A percentile compares a stretch with the other conserved stretches of the same genome.
These are phyloP conservation scores for Paecilomyces formosus DNA, from an alignment of 2,329 filamentous ascomycete species.

Conservation along the genomic window DNA sequence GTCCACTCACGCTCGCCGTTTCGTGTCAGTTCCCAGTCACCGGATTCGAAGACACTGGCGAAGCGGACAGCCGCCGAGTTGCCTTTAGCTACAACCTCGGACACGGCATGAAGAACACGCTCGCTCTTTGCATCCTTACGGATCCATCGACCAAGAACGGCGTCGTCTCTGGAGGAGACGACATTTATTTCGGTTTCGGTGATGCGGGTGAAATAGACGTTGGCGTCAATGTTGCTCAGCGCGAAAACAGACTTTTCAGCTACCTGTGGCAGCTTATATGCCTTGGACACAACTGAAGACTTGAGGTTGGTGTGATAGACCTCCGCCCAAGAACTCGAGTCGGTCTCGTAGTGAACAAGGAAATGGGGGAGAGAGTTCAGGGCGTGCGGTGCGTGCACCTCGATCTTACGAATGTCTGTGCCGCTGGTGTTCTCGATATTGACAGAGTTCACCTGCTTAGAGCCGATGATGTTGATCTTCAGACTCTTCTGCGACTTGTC, in stretches of 20 bases:
- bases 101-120: slow-evolving; percentile 59
- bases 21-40: slow-evolving; percentile 75
- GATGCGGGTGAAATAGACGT: slow-evolving; percentile 82
- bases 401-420: slow-evolving; percentile 47
- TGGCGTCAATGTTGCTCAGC: slow-evolving; percentile 66
- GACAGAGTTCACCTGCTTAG: slow-evolving; percentile 32
- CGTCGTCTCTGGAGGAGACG: slow-evolving; percentile 68
- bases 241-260: slow-evolving; percentile 68
- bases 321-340: slow-evolving; percentile 67
- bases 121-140: slow-evolving; percentile 42
- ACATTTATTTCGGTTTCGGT: slow-evolving; percentile 67
- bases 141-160: slow-evolving; percentile 68
- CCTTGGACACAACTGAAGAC: slow-evolving; percentile 61
- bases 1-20: slow-evolving; percentile 78
- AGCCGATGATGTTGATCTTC: slow-evolving; percentile 39
- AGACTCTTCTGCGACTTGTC: slow-evolving; percentile 37
- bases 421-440: slow-evolving; percentile 33
- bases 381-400: slow-evolving; percentile 66
- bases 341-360: slow-evolving; percentile 70
- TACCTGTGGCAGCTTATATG: slow-evolving; percentile 69
- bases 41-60: slow-evolving; percentile 57
- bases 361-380: slow-evolving; percentile 71
- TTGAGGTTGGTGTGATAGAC: slow-evolving; percentile 77
- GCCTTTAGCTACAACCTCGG: slow-evolving; percentile 72
- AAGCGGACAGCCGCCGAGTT: slow-evolving; percentile 70